Base-by-base conservation (phyloP, 1,284 basidiomycete species). In the Trametes hirsuta region DNA sequence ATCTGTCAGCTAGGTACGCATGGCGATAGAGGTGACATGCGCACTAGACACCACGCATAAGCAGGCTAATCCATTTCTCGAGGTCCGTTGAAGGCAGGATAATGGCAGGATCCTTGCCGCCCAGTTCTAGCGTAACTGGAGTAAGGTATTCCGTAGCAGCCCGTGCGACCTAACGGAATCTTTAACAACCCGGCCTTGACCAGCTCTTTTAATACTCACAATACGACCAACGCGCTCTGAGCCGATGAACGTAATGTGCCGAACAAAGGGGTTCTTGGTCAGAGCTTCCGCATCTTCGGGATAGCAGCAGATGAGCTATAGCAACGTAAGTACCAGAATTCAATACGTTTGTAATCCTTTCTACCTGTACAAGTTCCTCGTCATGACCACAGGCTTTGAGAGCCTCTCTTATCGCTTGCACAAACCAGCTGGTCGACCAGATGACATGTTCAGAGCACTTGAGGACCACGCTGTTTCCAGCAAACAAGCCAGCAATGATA, bases 381-480 rank as follows among this genome's bases (percentile, higher is more conserved):
- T 93, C 83, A 66, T 92, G 85, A 9, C 91, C 93, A 68, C 92
- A 94, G 1, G 81, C 88, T 30, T 77, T 74, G n/a, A 97, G 78
- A 69, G 89, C 92, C 53, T 84, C 82, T 58, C 84, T 82, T 65
- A 97, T 87, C 2, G 87, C 91, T 21, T 85, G 85, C 10, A 95
- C 81, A 66, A 92, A 96, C 86, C 90, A 95, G 40, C 76, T 81
- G 0, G 91, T 85, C 1, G 91, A 94, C 94, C 95, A 98, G 21
- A 93, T 82, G 39, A 97, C 94, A 58, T 94, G 85, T 69, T 98
- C 95, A 0, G 92, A 95, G 69, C 94, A 96, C 75, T 99, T 99
- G 61, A 98, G 79, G 5, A 98, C 88, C 55, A 98, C 81, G 11
- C 85, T 89, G 72, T 99, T 97, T 11, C 96, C 97, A 6, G 95